Evolutionary conservation across 306 rosid species (phyloP).

Genomic region (Quercus aquifolioides): DNA sequence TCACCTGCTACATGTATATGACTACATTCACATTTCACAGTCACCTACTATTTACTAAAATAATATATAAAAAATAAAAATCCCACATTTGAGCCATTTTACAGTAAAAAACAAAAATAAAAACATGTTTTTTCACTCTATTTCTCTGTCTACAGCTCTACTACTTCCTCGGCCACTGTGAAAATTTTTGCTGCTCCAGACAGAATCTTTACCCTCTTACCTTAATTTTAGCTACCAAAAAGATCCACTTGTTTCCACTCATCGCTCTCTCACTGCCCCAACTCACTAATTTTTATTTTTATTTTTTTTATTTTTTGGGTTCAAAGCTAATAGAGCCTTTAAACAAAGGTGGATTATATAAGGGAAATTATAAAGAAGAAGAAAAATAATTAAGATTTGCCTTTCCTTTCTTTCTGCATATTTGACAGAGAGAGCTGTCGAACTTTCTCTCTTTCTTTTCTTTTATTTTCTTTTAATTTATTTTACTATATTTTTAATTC

Average conservation of each 20-base stretch:
- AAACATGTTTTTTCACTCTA: background rate
- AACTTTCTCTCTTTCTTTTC: constrained; percentile 26
- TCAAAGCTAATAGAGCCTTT: constrained; percentile 4
- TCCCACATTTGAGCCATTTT: background rate
- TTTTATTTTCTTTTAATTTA: background rate
- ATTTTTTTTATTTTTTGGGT: background rate
- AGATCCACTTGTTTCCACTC: constrained; percentile 25
- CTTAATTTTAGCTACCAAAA: constrained; percentile 32
- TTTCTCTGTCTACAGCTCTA: background rate
- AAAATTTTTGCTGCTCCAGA: constrained; percentile 17
- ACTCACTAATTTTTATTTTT: background rate
- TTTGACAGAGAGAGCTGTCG: constrained; percentile 37
- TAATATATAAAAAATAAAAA: background rate
- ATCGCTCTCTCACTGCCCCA: constrained; percentile 14
- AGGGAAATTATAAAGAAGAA: background rate
- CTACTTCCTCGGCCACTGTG: constrained; percentile 13
- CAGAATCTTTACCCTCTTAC: constrained; percentile 34
- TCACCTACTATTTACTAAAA: background rate
- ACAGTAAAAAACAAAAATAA: background rate
- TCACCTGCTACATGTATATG: background rate
- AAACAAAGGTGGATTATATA: constrained; percentile 15
- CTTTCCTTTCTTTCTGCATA: constrained; percentile 37
- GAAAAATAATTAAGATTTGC: constrained; percentile 40
- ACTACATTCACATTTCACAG: constrained; percentile 2
- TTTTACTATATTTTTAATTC: background rate